Conservation (phyloP, 2,329 filamentous ascomycete species). For the Fusarium mexicanum region DNA sequence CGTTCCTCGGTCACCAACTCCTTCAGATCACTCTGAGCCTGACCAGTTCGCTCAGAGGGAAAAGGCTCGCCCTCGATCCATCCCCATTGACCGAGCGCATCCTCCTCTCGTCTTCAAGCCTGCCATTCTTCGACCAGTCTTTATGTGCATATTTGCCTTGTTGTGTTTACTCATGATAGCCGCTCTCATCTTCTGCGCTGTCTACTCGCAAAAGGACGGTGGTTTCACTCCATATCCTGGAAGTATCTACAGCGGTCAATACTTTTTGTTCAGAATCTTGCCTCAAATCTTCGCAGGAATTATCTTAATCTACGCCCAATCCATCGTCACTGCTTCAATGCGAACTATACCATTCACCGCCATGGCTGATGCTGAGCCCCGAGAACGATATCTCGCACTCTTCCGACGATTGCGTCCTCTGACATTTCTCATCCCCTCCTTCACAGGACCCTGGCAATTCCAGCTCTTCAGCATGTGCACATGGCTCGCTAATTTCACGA, state of each 20-base stretch:
- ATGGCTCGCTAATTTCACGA: constrained; percentile 81
- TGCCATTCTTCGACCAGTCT: constrained; percentile 72
- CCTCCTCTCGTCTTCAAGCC: constrained; percentile 76
- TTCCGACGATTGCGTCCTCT: constrained; percentile 76
- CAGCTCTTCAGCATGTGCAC: constrained; percentile 73
- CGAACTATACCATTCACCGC: constrained; percentile 80
- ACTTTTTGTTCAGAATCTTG: constrained; percentile 87
- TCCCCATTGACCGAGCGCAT: constrained; percentile 51
- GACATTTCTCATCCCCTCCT: constrained; percentile 70
- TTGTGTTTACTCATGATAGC: constrained; percentile 76
- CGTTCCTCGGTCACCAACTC: constrained; percentile 20
- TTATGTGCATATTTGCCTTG: constrained; percentile 68
- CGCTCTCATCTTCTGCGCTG: constrained; percentile 76
- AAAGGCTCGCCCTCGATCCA: constrained; percentile 48
- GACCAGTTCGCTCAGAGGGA: constrained; percentile 37
- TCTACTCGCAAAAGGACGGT: constrained; percentile 69
- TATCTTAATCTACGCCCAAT: constrained; percentile 80
- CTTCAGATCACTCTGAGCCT: constrained; percentile 23
- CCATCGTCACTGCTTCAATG: constrained; percentile 77
- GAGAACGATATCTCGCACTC: constrained; percentile 70
- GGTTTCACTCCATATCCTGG: constrained; percentile 75
- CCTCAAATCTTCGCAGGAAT: constrained; percentile 79
- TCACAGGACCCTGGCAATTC: constrained; percentile 72
- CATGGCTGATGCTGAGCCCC: constrained; percentile 73
- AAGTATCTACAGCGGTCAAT: constrained; percentile 74